These are phyloP conservation scores for Falciphora oryzae DNA, from an alignment of 2,329 filamentous ascomycete genomes.

Conservation along the genomic window DNA sequence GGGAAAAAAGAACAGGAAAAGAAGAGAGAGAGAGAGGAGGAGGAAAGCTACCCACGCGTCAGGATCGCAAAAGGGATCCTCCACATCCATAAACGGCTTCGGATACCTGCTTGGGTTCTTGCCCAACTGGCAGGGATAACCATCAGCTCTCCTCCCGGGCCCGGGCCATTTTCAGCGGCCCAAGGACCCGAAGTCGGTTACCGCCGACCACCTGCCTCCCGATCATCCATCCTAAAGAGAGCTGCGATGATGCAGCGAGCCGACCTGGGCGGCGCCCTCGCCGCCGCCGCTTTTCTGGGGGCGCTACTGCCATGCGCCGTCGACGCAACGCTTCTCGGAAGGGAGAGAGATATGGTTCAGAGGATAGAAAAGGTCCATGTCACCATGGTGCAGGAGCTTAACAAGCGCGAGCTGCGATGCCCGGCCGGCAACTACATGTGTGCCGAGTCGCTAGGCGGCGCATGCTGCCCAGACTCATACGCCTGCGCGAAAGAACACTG, in stretches of 20 bases:
- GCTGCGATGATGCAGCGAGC: neutral
- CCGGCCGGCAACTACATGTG: constrained; percentile 25
- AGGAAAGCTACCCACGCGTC: neutral
- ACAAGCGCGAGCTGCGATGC: constrained; percentile 14
- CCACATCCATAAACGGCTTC: neutral
- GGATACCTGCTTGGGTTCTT: neutral
- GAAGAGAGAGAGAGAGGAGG: neutral
- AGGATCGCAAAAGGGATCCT: neutral
- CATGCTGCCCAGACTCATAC: constrained; percentile 43
- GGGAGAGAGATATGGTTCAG: constrained; percentile 10
- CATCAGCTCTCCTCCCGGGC: neutral
- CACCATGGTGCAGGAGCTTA: constrained; percentile 13
- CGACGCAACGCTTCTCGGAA: constrained; percentile 5
- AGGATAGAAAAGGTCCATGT: constrained; percentile 18
- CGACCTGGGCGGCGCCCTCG: neutral
- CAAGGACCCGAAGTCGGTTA: neutral
- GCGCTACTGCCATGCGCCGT: constrained; percentile 2
- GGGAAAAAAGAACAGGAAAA: neutral
- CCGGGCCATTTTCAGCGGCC: neutral
- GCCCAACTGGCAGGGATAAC: neutral
- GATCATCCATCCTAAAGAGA: neutral
- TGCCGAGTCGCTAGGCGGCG: constrained; percentile 34
- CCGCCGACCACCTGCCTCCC: neutral
- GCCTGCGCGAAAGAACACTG: constrained; percentile 42
- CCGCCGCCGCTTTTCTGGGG: constrained; percentile 1